Conservation (phyloP, 345 rosid species). For the Clarkia xantiana region DNA sequence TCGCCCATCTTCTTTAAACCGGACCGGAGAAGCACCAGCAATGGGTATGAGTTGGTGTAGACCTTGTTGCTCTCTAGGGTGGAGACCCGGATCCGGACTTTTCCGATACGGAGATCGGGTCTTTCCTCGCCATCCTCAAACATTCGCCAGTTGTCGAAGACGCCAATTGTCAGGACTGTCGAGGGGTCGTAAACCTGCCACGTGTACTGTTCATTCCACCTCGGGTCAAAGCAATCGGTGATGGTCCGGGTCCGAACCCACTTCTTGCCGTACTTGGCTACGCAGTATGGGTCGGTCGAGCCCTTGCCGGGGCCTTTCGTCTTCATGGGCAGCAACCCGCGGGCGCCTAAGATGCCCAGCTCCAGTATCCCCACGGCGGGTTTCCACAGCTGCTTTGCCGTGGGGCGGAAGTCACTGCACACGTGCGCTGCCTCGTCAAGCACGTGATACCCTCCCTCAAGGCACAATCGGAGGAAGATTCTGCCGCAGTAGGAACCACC, state of each 20-base stretch:
- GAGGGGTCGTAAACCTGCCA: constrained; percentile 99
- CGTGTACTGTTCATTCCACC: constrained; percentile 98
- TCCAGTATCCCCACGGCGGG: constrained; percentile 79
- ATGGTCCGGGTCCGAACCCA: constrained; percentile 93
- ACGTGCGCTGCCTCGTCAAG: constrained; percentile 97
- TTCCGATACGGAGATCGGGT: constrained; percentile 64
- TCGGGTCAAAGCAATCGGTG: constrained; percentile 82
- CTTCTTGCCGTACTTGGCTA: constrained; percentile 93
- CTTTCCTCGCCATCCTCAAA: constrained; percentile 41
- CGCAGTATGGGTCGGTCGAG: constrained; percentile 86
- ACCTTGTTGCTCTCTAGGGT: constrained; percentile 86
- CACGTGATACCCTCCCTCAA: constrained; percentile 98
- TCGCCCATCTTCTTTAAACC: constrained; percentile 98
- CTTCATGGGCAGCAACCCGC: constrained; percentile 86
- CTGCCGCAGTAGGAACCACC: constrained; percentile 48
- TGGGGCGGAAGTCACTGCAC: constrained; percentile 92
- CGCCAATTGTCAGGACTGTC: constrained; percentile 71
- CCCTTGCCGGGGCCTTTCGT: constrained; percentile 51
- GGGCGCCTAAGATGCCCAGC: constrained; percentile 85
- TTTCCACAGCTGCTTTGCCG: constrained; percentile 97
- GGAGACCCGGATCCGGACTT: constrained; percentile 72
- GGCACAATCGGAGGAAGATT: constrained; percentile 54
- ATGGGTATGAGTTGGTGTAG: constrained; percentile 71
- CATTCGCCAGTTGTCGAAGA: constrained; percentile 94
- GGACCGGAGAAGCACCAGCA: constrained; percentile 37